A percentile compares a stretch with the other conserved stretches of the same genome.
Evolutionary conservation across 1,139 yeast species (phyloP).

Genomic region (Kluyveromyces marxianus): DNA sequence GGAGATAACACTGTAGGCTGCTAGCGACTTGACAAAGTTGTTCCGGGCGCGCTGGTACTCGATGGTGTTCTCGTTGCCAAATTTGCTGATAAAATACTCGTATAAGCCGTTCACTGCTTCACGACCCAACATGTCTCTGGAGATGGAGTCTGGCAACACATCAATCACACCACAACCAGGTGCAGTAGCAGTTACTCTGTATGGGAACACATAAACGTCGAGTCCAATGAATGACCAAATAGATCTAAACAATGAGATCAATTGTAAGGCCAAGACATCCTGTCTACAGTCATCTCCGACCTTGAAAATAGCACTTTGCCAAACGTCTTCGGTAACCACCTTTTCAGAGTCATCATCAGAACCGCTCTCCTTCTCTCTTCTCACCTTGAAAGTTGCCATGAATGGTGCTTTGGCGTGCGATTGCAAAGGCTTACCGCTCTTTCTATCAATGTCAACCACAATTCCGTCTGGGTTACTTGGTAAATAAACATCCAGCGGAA

Average conservation of each 20-base stretch:
- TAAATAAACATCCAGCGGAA: slow-evolving; percentile 79
- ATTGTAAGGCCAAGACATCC: slow-evolving; percentile 88
- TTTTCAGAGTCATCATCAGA: slow-evolving; percentile 29
- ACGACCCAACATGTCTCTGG: slow-evolving; percentile 97
- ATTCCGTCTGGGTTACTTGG: slow-evolving; percentile 96
- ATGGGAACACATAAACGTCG: slow-evolving; percentile 85
- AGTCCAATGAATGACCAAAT: slow-evolving; percentile 85
- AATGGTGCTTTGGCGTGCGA: slow-evolving; percentile 99
- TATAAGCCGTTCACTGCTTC: slow-evolving; percentile 97
- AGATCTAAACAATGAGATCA: slow-evolving; percentile 84
- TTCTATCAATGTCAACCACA: slow-evolving; percentile 86
- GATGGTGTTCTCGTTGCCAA: slow-evolving; percentile 86
- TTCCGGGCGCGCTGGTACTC: slow-evolving; percentile 88
- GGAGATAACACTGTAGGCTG: slow-evolving; percentile 92
- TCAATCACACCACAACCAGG: slow-evolving; percentile 99
- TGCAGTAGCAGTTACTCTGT: slow-evolving; percentile 95
- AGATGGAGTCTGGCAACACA: slow-evolving; percentile 87
- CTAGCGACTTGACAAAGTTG: slow-evolving; percentile 86
- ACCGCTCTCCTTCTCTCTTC: no score
- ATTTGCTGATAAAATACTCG: slow-evolving; percentile 85
- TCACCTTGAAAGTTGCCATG: slow-evolving; percentile 89
- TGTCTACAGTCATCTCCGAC: slow-evolving; percentile 99
- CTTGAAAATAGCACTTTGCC: slow-evolving; percentile 97
- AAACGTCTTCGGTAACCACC: slow-evolving; percentile 40
- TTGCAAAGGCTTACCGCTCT: slow-evolving; percentile 92